Evolutionary conservation across 1,139 yeast genomes (phyloP).

Genomic region (Barnettozyma hawaiiensis): DNA sequence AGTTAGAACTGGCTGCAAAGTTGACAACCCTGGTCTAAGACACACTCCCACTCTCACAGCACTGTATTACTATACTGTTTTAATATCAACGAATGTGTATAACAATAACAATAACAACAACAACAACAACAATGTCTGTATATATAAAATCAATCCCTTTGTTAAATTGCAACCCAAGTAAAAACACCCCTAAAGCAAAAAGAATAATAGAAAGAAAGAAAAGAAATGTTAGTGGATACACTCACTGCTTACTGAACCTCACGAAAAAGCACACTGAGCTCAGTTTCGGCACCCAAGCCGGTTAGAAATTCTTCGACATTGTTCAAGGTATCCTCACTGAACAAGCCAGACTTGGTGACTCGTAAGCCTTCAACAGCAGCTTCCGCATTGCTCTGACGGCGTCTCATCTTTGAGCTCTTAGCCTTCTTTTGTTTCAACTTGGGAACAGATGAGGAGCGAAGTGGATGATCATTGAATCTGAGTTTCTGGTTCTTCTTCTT

Average conservation of each 20-base stretch:
- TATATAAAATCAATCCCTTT: slow-evolving; percentile 1
- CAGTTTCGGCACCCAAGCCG: slow-evolving; percentile 26
- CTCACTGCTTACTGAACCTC: slow-evolving; percentile 18
- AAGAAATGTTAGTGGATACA: no score
- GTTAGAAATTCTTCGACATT: slow-evolving; percentile 62
- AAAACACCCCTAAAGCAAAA: slow-evolving; percentile 4
- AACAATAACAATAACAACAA: neutral
- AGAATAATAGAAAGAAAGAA: neutral
- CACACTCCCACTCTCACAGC: no score
- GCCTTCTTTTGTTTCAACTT: slow-evolving; percentile 11
- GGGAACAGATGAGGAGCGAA: slow-evolving; percentile 15
- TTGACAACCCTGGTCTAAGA: slow-evolving; percentile 42
- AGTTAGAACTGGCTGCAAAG: slow-evolving; percentile 73
- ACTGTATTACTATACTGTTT: slow-evolving; percentile 1
- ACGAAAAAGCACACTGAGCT: slow-evolving; percentile 22
- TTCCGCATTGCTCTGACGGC: slow-evolving; percentile 63
- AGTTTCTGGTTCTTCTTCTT: slow-evolving; percentile 9
- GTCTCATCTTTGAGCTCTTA: slow-evolving; percentile 24
- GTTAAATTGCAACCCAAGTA: slow-evolving; percentile 1
- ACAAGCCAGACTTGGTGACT: slow-evolving; percentile 67
- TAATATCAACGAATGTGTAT: neutral
- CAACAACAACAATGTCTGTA: slow-evolving; percentile 1
- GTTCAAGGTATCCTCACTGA: slow-evolving; percentile 64
- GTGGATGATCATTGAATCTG: slow-evolving; percentile 18
- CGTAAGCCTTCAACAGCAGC: slow-evolving; percentile 73